phyloP scores from a whole-genome alignment of 805 yeast species.

The Myxozyma neglecta region DNA sequence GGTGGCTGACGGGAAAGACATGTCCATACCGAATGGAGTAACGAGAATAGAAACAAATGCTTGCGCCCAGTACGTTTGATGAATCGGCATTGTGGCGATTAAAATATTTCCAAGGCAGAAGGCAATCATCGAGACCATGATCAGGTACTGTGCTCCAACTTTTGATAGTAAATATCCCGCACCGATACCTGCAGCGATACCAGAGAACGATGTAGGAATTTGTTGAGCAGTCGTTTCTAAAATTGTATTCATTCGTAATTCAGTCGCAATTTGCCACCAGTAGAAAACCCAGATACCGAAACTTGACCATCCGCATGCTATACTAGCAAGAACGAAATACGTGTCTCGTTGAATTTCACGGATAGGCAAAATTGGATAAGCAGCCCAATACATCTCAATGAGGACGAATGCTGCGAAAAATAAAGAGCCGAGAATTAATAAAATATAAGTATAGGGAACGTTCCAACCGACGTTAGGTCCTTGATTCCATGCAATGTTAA shows the following conservation, averaged over 20 bases:
- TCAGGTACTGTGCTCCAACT: conserved; percentile 51
- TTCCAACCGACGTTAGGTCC: conserved; percentile 74
- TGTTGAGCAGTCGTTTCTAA: conserved; percentile 51
- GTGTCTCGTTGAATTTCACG: conserved; percentile 49
- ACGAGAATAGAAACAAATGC: conserved; percentile 57
- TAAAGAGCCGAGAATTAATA: conserved; percentile 53
- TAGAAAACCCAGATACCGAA: conserved; percentile 75
- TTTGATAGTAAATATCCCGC: conserved; percentile 51
- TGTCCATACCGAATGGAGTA: conserved; percentile 72
- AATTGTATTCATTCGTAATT: conserved; percentile 52
- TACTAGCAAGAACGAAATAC: conserved; percentile 50
- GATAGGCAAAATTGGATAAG: conserved; percentile 56
- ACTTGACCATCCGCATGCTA: conserved; percentile 72
- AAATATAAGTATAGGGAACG: conserved; percentile 54
- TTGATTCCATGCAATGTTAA: conserved; percentile 73
- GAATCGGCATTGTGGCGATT: conserved; percentile 56
- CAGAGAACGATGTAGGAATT: conserved; percentile 52
- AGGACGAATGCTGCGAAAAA: conserved; percentile 49
- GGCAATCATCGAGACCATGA: conserved; percentile 53
- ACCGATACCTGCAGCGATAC: conserved; percentile 54
- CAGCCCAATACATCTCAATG: conserved; percentile 49
- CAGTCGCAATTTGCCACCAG: conserved; percentile 53
- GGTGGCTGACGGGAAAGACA: conserved; percentile 74
- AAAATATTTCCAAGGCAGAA: conserved; percentile 57
- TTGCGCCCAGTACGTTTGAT: conserved; percentile 61